Percentiles rank a stretch among this genome's conserved stretches.
These are phyloP conservation scores for Entomortierella lignicola DNA, from an alignment of 192 early-diverging fungal species.

Conservation along the genomic window DNA sequence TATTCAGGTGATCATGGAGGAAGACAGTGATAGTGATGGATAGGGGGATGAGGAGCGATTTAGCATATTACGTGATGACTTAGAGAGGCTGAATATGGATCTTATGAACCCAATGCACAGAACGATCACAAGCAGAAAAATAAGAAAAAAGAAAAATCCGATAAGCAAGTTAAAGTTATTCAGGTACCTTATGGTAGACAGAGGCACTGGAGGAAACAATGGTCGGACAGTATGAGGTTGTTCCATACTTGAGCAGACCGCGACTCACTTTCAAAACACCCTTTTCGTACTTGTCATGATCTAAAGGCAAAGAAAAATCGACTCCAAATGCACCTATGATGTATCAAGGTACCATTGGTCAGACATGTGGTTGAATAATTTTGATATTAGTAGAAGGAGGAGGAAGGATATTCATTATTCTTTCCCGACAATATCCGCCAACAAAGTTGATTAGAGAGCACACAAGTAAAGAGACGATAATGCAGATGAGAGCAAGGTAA, in stretches of 20 bases:
- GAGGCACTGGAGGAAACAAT: constrained; percentile 78
- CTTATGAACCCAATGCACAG: constrained; percentile 5
- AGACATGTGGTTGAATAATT: too few relatives aligned
- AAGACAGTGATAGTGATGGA: neutral
- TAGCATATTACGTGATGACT: too few relatives aligned
- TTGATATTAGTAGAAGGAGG: neutral
- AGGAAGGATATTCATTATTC: neutral
- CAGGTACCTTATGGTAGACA: constrained; percentile 72
- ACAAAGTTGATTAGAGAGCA: neutral
- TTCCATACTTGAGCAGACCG: constrained; percentile 81
- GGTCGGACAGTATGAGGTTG: constrained; percentile 86
- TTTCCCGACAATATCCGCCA: neutral
- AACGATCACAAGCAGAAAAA: constrained; percentile 20
- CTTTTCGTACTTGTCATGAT: constrained; percentile 69
- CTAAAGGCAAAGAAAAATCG: constrained; percentile 73
- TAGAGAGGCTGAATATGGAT: too few relatives aligned
- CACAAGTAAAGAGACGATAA: neutral
- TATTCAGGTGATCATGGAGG: neutral
- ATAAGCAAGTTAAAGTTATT: neutral
- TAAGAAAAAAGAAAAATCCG: neutral
- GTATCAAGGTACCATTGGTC: neutral
- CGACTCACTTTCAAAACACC: constrained; percentile 75
- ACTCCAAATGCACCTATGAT: constrained; percentile 74
- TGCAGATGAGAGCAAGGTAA: too few relatives aligned
- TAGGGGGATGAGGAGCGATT: neutral